These are phyloP conservation scores for Daldinia sp. DNA, from an alignment of 2,329 filamentous ascomycete genomes.

Conservation along the genomic window DNA sequence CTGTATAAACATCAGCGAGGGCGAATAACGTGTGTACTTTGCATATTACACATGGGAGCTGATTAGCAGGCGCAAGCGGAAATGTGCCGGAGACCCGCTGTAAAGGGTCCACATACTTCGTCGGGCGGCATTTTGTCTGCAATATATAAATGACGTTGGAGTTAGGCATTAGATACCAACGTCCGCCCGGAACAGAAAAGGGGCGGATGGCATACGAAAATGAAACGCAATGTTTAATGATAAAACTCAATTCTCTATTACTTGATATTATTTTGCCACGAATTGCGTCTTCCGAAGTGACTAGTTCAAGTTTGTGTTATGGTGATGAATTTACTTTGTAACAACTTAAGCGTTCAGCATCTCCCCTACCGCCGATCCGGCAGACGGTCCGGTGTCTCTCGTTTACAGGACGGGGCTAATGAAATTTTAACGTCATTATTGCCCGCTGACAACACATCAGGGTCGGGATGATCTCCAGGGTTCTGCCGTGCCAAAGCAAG, in stretches of 20 bases:
- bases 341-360: neutral
- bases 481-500: neutral
- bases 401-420: neutral
- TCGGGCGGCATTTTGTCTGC: conserved; percentile 31
- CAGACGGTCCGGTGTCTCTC: neutral
- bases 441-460: neutral
- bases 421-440: neutral
- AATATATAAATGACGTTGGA: conserved; percentile 35
- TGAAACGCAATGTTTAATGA: conserved; percentile 43
- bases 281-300: neutral
- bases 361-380: neutral
- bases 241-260: conserved; percentile 8
- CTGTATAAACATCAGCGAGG: conserved; percentile 23
- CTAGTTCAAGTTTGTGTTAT: neutral
- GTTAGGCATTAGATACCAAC: conserved; percentile 44
- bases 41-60: conserved; percentile 19
- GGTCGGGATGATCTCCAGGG: neutral
- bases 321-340: neutral
- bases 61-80: conserved; percentile 23
- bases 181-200: conserved; percentile 34
- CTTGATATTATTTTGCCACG: neutral
- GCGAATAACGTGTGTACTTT: conserved; percentile 16
- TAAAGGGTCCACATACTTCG: conserved; percentile 15
- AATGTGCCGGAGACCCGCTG: conserved; percentile 10
- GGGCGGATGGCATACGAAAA: conserved; percentile 44